Conservation (phyloP, 768 basidiomycete species). For the Coprinellus micaceus region DNA sequence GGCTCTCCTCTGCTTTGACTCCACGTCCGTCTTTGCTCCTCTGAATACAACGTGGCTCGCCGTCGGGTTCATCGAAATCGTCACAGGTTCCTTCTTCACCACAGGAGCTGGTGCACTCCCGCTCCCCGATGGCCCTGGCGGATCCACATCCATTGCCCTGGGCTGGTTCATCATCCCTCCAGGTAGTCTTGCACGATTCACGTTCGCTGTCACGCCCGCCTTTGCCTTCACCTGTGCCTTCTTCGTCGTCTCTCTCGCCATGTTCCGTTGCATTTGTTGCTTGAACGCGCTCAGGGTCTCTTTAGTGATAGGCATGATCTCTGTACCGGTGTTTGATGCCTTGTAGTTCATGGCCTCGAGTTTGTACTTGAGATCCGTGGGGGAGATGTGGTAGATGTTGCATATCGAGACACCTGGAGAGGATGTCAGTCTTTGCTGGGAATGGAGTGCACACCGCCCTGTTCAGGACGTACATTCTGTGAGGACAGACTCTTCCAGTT, state of each 20-base stretch:
- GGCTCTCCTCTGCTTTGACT: conserved; percentile 43
- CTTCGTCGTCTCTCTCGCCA: conserved; percentile 30
- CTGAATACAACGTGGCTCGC: conserved; percentile 32
- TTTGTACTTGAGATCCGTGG: conserved; percentile 59
- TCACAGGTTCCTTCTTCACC: conserved; percentile 35
- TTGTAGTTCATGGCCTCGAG: conserved; percentile 57
- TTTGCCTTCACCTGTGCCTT: conserved; percentile 29
- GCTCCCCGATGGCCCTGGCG: conserved; percentile 1
- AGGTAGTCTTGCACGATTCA: conserved; percentile 35
- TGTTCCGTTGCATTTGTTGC: conserved; percentile 46
- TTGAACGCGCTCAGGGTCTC: conserved; percentile 49
- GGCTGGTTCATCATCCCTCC: conserved; percentile 17
- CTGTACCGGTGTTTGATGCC: conserved; percentile 31
- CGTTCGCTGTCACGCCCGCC: conserved; percentile 22
- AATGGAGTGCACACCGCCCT: not conserved
- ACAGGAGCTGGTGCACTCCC: conserved; percentile 13
- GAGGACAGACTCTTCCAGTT: conserved; percentile 22
- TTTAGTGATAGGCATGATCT: conserved; percentile 38
- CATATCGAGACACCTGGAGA: conserved; percentile 62
- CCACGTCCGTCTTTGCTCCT: conserved; percentile 35
- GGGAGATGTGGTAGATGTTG: conserved; percentile 51
- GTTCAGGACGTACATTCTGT: conserved; percentile 47
- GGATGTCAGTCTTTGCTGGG: not conserved
- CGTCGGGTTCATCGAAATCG: conserved; percentile 23
- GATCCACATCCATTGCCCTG: conserved; percentile 18